Conservation (phyloP, 495 filamentous ascomycete genomes). For the Annulohypoxylon moriforme region DNA sequence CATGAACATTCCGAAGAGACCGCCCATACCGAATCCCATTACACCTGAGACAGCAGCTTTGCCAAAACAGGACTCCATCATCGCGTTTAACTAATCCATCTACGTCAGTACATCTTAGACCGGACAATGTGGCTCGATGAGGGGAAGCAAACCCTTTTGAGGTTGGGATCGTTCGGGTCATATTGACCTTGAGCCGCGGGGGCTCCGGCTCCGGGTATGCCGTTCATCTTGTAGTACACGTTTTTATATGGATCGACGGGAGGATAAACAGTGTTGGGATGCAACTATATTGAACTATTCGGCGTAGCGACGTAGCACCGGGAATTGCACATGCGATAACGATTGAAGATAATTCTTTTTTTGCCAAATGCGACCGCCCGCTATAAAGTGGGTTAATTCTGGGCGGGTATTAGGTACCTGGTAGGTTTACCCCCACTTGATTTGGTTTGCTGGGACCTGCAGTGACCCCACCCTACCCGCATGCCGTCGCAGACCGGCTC, state of each 20-base stretch:
- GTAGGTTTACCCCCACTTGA: constrained; percentile 2
- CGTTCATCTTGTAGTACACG: constrained; percentile 39
- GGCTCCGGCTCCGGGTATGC: constrained; percentile 39
- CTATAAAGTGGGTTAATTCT: background rate
- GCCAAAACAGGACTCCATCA: constrained; percentile 88
- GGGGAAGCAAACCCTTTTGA: constrained; percentile 49
- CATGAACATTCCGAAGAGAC: constrained; percentile 95
- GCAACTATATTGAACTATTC: background rate
- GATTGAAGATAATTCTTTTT: constrained; percentile 40
- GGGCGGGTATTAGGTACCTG: background rate
- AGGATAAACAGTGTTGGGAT: background rate
- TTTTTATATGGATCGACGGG: background rate
- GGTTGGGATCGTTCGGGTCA: constrained; percentile 56
- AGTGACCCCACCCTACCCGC: constrained; percentile 18
- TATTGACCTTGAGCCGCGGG: constrained; percentile 32
- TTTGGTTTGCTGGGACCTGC: constrained; percentile 23
- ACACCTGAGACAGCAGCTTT: constrained; percentile 86
- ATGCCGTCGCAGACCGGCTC: constrained; percentile 1
- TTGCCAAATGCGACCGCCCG: constrained; percentile 35
- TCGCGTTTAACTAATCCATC: constrained; percentile 72
- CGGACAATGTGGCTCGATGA: constrained; percentile 19
- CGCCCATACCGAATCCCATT: constrained; percentile 91
- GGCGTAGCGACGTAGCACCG: background rate
- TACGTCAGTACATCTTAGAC: constrained; percentile 30
- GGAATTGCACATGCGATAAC: constrained; percentile 25